Evolutionary conservation across 306 rosid species (phyloP), one percentile per base, ranked within the genome.

Genomic region (Lupinus albus): DNA sequence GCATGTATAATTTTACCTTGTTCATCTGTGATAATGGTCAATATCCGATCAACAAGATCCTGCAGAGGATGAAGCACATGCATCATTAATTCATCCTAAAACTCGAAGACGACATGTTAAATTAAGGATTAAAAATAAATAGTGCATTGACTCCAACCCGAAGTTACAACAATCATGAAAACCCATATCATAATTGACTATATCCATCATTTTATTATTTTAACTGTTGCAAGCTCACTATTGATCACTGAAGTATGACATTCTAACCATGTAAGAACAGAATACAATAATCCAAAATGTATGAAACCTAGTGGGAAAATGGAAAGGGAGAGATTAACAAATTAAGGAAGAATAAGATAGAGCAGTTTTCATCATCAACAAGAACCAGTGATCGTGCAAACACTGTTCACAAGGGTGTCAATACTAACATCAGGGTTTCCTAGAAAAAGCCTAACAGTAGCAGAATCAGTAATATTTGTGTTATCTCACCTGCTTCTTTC

Each of bases 401-500:
- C 41, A 54, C 44, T 38, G 12, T 44, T 35, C 4, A 48, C 28
- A 1, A 8, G 7, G 11, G 46, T 10, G 30, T 42, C 39, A 39
- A 55, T 73, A 47, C 25, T 13, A 53, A 59, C 63, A 61, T 42
- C 53, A 13, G n/a, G 51, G 17, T 49, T 41, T 68, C n/a, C 6
- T 11, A 12, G 8, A 28, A 18, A 61, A 51, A 7, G 28, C 32
- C 51, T 10, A 54, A 51, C 32, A 20, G 16, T 15, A 30, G 74
- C 42, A 61, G 56, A 69, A 51, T 35, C 10, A 64, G 48, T 7
- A 56, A 69, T 59, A 69, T 64, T 52, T 67, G 61, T 45, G 47
- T 52, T 74, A 60, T 70, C 79, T 82, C 81, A 87, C 98, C 98
- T 87, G 95, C 84, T 92, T 92, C 81, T 92, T 92, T 77, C 98